These are phyloP conservation scores for Gymnopus androsaceus DNA, from an alignment of 1,284 basidiomycete genomes.

Conservation along the genomic window DNA sequence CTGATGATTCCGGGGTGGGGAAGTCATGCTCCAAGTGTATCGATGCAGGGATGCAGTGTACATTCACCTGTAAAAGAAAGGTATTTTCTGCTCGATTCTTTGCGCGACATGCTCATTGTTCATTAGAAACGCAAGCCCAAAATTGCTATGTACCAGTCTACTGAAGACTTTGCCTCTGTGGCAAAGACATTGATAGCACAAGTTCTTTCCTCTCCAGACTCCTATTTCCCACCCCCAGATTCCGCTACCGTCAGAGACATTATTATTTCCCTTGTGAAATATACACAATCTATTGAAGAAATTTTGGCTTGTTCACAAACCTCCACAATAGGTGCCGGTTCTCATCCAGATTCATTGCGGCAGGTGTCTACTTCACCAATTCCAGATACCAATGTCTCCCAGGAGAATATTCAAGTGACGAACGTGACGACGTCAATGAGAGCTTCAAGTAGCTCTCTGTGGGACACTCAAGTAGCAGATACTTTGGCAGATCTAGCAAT, in stretches of 20 bases:
- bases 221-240: slow-evolving; percentile 18
- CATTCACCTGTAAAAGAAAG: not conserved
- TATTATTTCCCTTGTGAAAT: slow-evolving; percentile 11
- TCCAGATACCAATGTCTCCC: not conserved
- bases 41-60: not conserved
- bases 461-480: not conserved
- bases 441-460: not conserved
- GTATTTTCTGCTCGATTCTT: not conserved
- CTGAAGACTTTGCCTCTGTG: not conserved
- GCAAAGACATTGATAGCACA: not conserved
- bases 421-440: not conserved
- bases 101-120: not conserved
- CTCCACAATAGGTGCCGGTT: not conserved
- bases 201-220: not conserved
- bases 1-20: not conserved
- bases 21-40: not conserved
- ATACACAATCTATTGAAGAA: slow-evolving; percentile 12
- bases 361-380: not conserved
- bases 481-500: slow-evolving; percentile 54
- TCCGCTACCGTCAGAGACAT: slow-evolving; percentile 1
- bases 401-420: not conserved
- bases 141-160: not conserved
- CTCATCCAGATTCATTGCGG: not conserved
- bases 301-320: not conserved
- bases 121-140: slow-evolving; percentile 5